Base-by-base conservation (phyloP, 441 rosid genomes). In the Iberis amara region DNA sequence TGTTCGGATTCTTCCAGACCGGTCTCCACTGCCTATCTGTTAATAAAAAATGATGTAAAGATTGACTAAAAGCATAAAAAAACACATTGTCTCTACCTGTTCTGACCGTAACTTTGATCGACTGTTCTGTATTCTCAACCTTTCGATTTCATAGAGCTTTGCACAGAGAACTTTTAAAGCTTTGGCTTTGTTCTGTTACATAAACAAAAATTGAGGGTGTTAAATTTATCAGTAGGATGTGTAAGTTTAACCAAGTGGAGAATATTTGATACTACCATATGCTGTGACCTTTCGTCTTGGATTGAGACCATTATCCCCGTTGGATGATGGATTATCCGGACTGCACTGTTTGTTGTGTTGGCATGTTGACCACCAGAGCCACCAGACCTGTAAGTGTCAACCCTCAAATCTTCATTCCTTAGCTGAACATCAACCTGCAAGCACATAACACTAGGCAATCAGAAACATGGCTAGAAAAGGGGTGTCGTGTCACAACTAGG, bases 241-340 rank as follows among this genome's bases (percentile, higher is more conserved):
- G 2, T 0, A 36, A 47, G 18, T 35, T 47, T 32, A 37, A 50
- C 47, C 23, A 36, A 27, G 21, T 42, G 8, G 38, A 52, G 40
- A 6, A 6, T n/a, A 41, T 13, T 12, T 14, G 18, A 11, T 53
- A 4, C 58, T 79, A 88, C 98, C 98, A 80, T 83, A 66, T 91
- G 98, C 57, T 91, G 98, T 48, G 96, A 91, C 62, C 95, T 77
- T 76, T 88, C 96, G 47, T 91, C 98, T 75, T 91, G 98, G 65
- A 91, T 83, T 59, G 94, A 63, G 57, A 91, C 87, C 8, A 76
- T 80, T 30, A 88, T 76, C 61, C 96, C 95, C 8, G 85, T 73
- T 15, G 86, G 87, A 51, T 75, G 59, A 76, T 88, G 96, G 50
- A 85, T 83, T 62, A 85, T 73, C 64, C 96, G 77, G 65, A 91